Percentiles rank a stretch among this genome's conserved stretches.
phyloP scores from a whole-genome alignment of 768 basidiomycete species.

The Pisolithus tinctorius region DNA sequence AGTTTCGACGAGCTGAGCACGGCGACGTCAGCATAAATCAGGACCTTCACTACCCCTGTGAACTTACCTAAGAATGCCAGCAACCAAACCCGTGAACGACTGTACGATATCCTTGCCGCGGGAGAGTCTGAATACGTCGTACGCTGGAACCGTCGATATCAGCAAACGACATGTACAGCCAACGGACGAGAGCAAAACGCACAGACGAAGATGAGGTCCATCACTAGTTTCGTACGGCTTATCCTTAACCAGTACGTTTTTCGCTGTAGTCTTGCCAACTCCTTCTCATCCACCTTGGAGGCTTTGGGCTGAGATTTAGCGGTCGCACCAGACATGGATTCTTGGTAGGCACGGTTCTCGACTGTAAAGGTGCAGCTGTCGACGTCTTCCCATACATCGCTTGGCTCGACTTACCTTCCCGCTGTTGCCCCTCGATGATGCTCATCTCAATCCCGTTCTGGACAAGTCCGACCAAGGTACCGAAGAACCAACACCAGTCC shows the following conservation, averaged over 20 bases:
- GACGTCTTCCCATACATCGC: background rate
- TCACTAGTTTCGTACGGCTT: constrained; percentile 61
- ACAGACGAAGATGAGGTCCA: constrained; percentile 91
- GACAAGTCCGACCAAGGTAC: constrained; percentile 73
- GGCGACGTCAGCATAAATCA: background rate
- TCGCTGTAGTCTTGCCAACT: constrained; percentile 57
- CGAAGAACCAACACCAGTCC: constrained; percentile 82
- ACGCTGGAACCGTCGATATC: constrained; percentile 41
- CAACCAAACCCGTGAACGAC: constrained; percentile 57
- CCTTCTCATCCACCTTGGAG: constrained; percentile 59
- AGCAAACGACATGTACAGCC: constrained; percentile 2
- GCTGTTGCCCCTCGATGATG: constrained; percentile 57
- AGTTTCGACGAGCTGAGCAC: constrained; percentile 60
- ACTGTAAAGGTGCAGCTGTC: constrained; percentile 35
- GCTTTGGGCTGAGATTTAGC: constrained; percentile 58
- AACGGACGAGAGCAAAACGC: constrained; percentile 23
- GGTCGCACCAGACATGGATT: constrained; percentile 66
- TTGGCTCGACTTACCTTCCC: constrained; percentile 42
- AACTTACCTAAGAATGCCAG: constrained; percentile 68
- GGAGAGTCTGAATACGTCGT: constrained; percentile 68
- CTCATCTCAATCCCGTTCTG: constrained; percentile 78
- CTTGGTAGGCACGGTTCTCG: constrained; percentile 63
- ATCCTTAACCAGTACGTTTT: constrained; percentile 75
- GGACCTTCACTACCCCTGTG: background rate
- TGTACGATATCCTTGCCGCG: constrained; percentile 55